Evolutionary conservation across 2,329 filamentous ascomycete species (phyloP), one percentile per base, ranked within the genome.

Genomic region (Cladosporium cucumerinum): DNA sequence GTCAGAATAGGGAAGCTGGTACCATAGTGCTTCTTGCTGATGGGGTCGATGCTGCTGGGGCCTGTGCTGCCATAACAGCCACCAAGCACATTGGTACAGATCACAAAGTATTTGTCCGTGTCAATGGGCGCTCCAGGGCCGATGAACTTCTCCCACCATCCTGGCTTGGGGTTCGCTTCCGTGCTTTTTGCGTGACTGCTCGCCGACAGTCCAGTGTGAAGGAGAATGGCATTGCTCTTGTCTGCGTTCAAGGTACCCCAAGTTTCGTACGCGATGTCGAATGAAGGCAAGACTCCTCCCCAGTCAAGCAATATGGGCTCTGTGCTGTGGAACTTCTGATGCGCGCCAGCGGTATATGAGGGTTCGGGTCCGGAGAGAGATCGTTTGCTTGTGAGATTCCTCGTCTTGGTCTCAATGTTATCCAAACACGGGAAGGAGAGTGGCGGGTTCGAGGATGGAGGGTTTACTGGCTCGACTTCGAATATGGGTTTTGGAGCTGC

Each of bases 111-210:
- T 75, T 92, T 94, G 78, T 94, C 81, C 1, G 95, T 99, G 77
- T 99, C 92, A 11, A 99, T 80, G 12, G 92, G 90, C 23, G 85
- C 85, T 0, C 91, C 92, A 0, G 93, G 90, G 0, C 95, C 95
- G 73, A 99, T 98, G 76, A 99, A 99, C 77, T 90, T 94, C 79
- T 99, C 95, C 95, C 95, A 99, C 95, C 95, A 99, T 3, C 95
- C 95, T 0, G 93, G 90, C 76, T 93, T 90, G 0, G 91, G 86
- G 76, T 99, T 99, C 11, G 83, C 81, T 61, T 86, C 84, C n/a
- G 94, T 98, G 65, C 93, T 97, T 74, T 93, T 93, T 1, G 95
- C 95, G 79, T 99, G 95, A 65, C 93, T 98, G 7, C 93, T 97
- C n/a, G 95, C 95, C 0, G 93, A 97, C 5, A 99, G 84, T 10